A percentile compares a stretch with the other conserved stretches of the same genome.
Conservation (phyloP, 2,329 filamentous ascomycete species). For the Fusarium albosuccineum region DNA sequence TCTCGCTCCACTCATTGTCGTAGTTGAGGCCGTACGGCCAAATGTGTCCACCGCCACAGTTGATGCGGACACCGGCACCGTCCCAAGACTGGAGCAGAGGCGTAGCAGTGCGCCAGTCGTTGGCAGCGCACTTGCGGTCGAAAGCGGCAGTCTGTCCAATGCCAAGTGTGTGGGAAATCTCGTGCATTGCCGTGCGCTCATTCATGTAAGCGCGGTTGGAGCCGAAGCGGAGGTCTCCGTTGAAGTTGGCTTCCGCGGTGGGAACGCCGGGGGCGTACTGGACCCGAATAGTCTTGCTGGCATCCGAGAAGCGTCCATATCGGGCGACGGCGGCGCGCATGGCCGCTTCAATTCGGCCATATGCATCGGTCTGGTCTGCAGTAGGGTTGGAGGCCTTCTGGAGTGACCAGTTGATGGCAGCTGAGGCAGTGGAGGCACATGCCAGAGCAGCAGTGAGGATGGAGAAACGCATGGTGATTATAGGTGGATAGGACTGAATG, state of each 20-base stretch:
- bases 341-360: conserved; percentile 57
- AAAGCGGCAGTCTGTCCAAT: conserved; percentile 60
- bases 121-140: conserved; percentile 53
- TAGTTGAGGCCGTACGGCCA: conserved; percentile 60
- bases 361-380: conserved; percentile 58
- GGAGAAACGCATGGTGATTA: conserved; percentile 51
- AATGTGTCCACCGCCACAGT: conserved; percentile 56
- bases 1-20: conserved; percentile 60
- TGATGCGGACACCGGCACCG: conserved; percentile 53
- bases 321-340: conserved; percentile 57
- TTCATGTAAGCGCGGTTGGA: conserved; percentile 61
- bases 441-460: conserved; percentile 45
- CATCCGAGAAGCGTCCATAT: conserved; percentile 52
- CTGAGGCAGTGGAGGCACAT: conserved; percentile 51
- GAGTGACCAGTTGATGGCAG: conserved; percentile 55
- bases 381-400: conserved; percentile 55
- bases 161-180: conserved; percentile 62
- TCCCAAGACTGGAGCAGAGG: conserved; percentile 58
- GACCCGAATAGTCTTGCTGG: conserved; percentile 56
- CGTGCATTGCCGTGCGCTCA: conserved; percentile 62
- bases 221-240: conserved; percentile 62
- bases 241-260: conserved; percentile 61
- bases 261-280: conserved; percentile 59
- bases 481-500: background rate
- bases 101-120: conserved; percentile 57